Evolutionary conservation across 306 rosid species (phyloP), one percentile per base, ranked within the genome.

Genomic region (Oemleria cerasiformis): DNA sequence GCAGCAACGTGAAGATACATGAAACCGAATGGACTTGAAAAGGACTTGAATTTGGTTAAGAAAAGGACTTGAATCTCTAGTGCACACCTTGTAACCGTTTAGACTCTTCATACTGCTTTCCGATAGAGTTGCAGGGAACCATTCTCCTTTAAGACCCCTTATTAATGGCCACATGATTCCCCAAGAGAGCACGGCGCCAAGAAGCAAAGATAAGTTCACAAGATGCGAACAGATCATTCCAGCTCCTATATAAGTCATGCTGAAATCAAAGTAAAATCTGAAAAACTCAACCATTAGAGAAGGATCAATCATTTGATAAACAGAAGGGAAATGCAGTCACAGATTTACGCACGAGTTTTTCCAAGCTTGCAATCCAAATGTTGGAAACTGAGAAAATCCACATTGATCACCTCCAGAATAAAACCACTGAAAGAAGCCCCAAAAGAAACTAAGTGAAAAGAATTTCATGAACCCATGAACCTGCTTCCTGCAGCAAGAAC

Each of bases 191-290:
- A 92, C 82, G 34, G 97, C 97, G 43, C 99, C 99, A 25, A 95
- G 81, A 80, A 91, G 96, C 86, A 95, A 73, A 0, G 99, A 91
- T 65, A 95, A 80, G 82, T 95, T 95, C 63, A 95, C 99, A 19
- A 95, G 89, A 80, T 91, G 96, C 56, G 99, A 88, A 68, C 99
- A 95, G 47, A 95, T 95, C 99, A 95, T 95, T 77, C 99, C 99
- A 5, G 99, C 99, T 81, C 99, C 99, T 10, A 95, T 87, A 38
- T 95, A 95, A 14, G 99, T 95, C 96, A 90, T 83, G 68, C 99
- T 95, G 81, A 88, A 95, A 77, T 95, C 99, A 38, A 91, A 95
- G 91, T 89, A 95, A 71, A 95, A 95, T 77, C 99, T 95, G 96
- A 89, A 70, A 63, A 76, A 75, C 73, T 67, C 73, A 88, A n/a